Percentiles rank a stretch among this genome's conserved stretches.
phyloP scores from a whole-genome alignment of 495 filamentous ascomycete genomes.

The Emericellopsis terricola region DNA sequence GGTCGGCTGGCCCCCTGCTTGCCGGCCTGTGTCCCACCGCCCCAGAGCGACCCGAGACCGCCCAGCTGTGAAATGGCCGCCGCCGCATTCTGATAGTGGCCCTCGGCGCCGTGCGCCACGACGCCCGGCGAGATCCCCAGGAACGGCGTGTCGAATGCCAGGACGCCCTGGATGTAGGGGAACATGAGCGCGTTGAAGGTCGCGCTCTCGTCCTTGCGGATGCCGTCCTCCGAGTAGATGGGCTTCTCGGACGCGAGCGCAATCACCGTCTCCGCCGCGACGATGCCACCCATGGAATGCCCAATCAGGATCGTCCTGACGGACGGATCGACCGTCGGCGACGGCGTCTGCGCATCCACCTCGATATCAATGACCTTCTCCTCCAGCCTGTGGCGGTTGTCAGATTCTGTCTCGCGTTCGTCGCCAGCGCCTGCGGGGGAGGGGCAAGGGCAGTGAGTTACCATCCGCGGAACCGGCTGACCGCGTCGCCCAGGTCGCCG shows the following conservation, averaged over 20 bases:
- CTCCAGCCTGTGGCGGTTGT: constrained; percentile 45
- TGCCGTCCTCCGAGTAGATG: constrained; percentile 24
- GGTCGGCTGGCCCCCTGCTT: constrained; percentile 10
- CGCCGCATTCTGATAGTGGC: constrained; percentile 57
- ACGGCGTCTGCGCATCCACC: constrained; percentile 62
- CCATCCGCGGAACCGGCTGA: constrained; percentile 75
- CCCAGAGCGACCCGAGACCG: constrained; percentile 43
- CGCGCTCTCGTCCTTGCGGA: constrained; percentile 9
- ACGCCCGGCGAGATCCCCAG: constrained; percentile 80
- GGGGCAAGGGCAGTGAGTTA: constrained; percentile 12
- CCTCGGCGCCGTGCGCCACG: constrained; percentile 75
- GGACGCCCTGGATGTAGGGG: constrained; percentile 61
- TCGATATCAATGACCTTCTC: constrained; percentile 90
- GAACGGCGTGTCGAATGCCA: constrained; percentile 92
- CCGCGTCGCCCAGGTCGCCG: constrained; percentile 69
- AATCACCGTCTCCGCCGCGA: constrained; percentile 75
- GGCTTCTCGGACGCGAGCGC: constrained; percentile 48
- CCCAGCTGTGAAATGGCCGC: constrained; percentile 48
- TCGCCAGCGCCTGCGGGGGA: no score
- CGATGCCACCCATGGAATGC: constrained; percentile 95
- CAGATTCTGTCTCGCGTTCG: not conserved
- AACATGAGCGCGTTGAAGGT: constrained; percentile 36
- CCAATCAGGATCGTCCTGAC: constrained; percentile 74
- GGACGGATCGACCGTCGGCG: constrained; percentile 74
- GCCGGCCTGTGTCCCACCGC: constrained; percentile 20